Conservation (phyloP, 1,284 basidiomycete species). For the Anthracocystis panici-leucophaei region DNA sequence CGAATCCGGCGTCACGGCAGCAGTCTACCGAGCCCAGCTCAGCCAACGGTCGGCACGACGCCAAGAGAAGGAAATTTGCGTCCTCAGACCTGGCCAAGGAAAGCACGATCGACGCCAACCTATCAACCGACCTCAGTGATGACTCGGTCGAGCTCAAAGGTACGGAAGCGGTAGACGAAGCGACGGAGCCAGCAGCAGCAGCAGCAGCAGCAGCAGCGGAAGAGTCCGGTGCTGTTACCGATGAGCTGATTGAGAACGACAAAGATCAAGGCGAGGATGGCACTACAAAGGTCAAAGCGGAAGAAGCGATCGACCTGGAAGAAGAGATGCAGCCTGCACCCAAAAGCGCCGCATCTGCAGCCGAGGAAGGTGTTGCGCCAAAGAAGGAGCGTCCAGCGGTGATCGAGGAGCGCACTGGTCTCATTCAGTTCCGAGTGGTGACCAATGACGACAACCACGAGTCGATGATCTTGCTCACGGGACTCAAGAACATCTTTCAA, state of each 20-base stretch:
- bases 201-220: conserved; percentile 1
- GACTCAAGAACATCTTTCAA: conserved; percentile 95
- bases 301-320: conserved; percentile 48
- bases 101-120: conserved; percentile 19
- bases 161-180: conserved; percentile 3
- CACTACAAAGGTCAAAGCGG: conserved; percentile 39
- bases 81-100: conserved; percentile 23
- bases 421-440: conserved; percentile 88
- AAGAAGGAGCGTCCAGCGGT: conserved; percentile 75
- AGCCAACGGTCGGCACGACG: conserved; percentile 28
- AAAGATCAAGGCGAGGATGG: conserved; percentile 2
- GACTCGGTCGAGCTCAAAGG: conserved; percentile 28
- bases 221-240: background rate
- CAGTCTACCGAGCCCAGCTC: conserved; percentile 23
- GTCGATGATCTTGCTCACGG: conserved; percentile 84
- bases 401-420: conserved; percentile 82
- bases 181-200: conserved; percentile 1
- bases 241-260: conserved; percentile 2
- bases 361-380: conserved; percentile 42
- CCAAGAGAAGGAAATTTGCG: conserved; percentile 34
- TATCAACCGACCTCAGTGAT: conserved; percentile 47
- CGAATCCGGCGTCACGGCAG: conserved; percentile 39
- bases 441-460: conserved; percentile 82
- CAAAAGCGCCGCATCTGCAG: conserved; percentile 43
- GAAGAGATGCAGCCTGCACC: conserved; percentile 39